These are phyloP conservation scores for Mimosa pudica DNA, from an alignment of 306 rosid species.

Conservation along the genomic window DNA sequence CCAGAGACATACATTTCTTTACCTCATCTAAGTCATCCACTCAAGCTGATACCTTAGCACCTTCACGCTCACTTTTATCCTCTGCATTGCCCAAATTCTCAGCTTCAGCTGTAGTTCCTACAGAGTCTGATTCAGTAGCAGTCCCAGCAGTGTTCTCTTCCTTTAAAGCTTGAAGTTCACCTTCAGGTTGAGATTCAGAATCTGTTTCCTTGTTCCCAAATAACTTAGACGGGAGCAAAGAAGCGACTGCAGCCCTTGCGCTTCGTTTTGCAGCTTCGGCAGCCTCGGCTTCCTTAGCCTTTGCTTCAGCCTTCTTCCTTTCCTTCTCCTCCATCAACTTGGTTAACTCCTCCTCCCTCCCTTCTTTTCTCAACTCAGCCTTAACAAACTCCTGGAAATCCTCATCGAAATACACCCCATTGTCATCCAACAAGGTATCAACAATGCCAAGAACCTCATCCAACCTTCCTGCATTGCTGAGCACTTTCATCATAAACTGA, in stretches of 20 bases:
- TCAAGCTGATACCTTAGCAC: conserved; percentile 33
- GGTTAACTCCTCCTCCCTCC: conserved; percentile 77
- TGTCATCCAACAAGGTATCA: conserved; percentile 76
- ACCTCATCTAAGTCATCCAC: not conserved
- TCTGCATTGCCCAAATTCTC: conserved; percentile 31
- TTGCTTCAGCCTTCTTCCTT: conserved; percentile 88
- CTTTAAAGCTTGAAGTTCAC: conserved; percentile 36
- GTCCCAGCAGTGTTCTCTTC: conserved; percentile 28
- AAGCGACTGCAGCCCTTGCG: conserved; percentile 76
- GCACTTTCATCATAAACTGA: conserved; percentile 80
- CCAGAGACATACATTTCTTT: not conserved
- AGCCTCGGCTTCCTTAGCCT: conserved; percentile 92
- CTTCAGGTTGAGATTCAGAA: conserved; percentile 44
- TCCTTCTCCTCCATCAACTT: conserved; percentile 94
- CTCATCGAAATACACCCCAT: conserved; percentile 67
- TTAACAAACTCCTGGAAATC: conserved; percentile 86
- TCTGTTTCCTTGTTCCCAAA: conserved; percentile 65
- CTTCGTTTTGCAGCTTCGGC: conserved; percentile 93
- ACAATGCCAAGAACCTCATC: conserved; percentile 83
- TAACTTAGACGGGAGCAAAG: conserved; percentile 79
- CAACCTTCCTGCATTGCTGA: conserved; percentile 68
- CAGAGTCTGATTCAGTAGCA: conserved; percentile 39
- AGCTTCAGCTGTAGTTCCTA: conserved; percentile 32
- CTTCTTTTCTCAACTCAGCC: conserved; percentile 78
- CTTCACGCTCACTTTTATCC: conserved; percentile 45